These are phyloP conservation scores for Cercospora citrullina DNA, from an alignment of 2,329 filamentous ascomycete genomes.

Conservation along the genomic window DNA sequence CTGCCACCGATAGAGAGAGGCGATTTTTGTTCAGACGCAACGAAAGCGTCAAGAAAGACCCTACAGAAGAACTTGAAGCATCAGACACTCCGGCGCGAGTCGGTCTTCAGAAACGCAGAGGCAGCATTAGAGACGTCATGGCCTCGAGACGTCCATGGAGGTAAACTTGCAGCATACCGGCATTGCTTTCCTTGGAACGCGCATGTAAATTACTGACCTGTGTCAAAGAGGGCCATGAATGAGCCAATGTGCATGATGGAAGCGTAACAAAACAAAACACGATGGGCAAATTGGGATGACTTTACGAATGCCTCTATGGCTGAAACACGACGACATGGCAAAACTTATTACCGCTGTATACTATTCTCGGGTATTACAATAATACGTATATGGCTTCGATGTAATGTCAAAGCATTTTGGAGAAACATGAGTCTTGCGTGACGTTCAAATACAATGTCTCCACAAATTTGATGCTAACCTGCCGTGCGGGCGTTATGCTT, in stretches of 20 bases:
- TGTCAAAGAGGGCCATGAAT: slow-evolving; percentile 9
- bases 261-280: background rate
- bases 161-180: slow-evolving; percentile 8
- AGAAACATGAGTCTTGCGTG: background rate
- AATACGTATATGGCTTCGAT: slow-evolving; percentile 9
- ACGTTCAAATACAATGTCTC: background rate
- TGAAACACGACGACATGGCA: slow-evolving; percentile 8
- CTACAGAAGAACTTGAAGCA: background rate
- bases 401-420: background rate
- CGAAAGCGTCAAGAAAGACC: slow-evolving; percentile 22
- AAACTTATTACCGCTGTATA: slow-evolving; percentile 13
- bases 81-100: slow-evolving; percentile 7
- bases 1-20: slow-evolving; percentile 20
- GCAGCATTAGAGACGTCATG: slow-evolving; percentile 31
- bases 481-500: background rate
- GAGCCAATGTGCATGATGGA: background rate
- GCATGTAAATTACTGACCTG: slow-evolving; percentile 12
- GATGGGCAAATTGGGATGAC: slow-evolving; percentile 14
- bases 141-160: slow-evolving; percentile 27
- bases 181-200: background rate
- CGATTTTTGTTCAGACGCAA: slow-evolving; percentile 24
- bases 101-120: slow-evolving; percentile 22
- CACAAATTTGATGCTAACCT: background rate
- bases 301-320: slow-evolving; percentile 3
- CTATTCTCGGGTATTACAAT: slow-evolving; percentile 17